Evolutionary conservation across 805 yeast genomes (phyloP), one percentile per base, ranked within the genome.

Genomic region (Yamadazyma kitorensis): DNA sequence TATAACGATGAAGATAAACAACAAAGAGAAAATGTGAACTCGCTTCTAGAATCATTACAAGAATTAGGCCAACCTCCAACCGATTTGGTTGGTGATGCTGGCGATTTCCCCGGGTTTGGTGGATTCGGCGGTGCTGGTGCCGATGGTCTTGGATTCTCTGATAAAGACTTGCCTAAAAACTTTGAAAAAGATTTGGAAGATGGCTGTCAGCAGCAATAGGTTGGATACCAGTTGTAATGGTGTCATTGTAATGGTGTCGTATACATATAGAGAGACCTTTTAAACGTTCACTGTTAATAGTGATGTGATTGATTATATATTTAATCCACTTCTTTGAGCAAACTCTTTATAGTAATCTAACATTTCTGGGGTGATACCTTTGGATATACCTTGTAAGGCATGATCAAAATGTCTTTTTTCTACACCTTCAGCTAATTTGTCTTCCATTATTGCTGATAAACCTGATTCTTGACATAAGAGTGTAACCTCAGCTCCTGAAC

Each of bases 401-500:
- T 67, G 69, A 17, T 74, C 79, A 48, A 87, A 88, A 55, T 93
- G 96, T 20, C 65, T 64, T 40, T 65, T 68, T n/a, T 59, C 56
- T 0, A 89, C 94, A 5, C 47, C 45, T 1, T 51, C 50, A 6
- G 84, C 72, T 4, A 76, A 62, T 5, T 72, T 57, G 42, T 84
- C 62, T 46, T 86, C 96, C 82, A 86, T 87, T 38, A 93, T 80
- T 0, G 98, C 96, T n/a, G 84, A 77, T 9, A 93, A 62, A 2
- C 98, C 98, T 0, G 98, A 96, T 57, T 91, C 97, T 56, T 89
- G 98, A 49, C 96, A 86, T 14, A 91, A 57, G 14, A 88, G 69
- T 0, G 89, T 95, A 24, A 93, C 86, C 57, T 93, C 98, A 0
- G 98, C 96, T 23, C 99, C 99, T 0, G 97, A 88, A 51, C 95